These are phyloP conservation scores for Takakia lepidozioides DNA, from an alignment of 225 moss, liverwort and hornwort species.

Conservation along the genomic window DNA sequence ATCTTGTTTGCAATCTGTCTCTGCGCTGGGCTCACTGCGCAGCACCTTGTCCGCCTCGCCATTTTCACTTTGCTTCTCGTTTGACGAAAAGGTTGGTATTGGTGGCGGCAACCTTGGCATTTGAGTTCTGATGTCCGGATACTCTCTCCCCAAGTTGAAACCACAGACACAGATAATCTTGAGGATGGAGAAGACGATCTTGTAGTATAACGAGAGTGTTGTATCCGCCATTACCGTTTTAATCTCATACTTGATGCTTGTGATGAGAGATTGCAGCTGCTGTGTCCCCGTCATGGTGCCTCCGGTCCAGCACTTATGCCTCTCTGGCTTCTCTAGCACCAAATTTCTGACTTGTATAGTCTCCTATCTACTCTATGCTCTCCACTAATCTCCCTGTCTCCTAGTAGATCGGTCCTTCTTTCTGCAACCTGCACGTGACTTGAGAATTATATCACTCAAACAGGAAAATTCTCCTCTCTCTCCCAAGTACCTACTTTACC, in stretches of 20 bases:
- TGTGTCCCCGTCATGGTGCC: conserved; percentile 40
- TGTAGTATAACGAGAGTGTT: conserved; percentile 31
- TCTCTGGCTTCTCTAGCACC: too few species aligned
- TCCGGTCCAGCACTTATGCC: too few species aligned
- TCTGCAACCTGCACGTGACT: too few species aligned
- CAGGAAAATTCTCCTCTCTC: too few species aligned
- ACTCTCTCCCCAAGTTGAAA: conserved; percentile 37
- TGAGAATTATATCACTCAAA: too few species aligned
- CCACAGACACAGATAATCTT: conserved; percentile 48
- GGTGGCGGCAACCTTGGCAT: conserved; percentile 34
- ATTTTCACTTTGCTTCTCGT: conserved; percentile 10
- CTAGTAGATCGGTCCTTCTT: too few species aligned
- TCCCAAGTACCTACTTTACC: too few species aligned
- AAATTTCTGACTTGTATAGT: too few species aligned
- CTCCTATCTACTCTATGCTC: too few species aligned
- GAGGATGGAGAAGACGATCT: conserved; percentile 34
- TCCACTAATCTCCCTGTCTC: too few species aligned
- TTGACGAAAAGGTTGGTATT: conserved; percentile 18
- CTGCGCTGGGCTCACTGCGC: too few species aligned
- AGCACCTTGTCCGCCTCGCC: conserved; percentile 5
- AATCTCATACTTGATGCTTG: conserved; percentile 41
- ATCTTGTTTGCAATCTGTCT: too few species aligned
- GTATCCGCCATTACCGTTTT: conserved; percentile 40
- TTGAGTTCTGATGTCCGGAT: conserved; percentile 36
- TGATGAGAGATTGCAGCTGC: conserved; percentile 36